Base-by-base conservation (phyloP, 2,329 filamentous ascomycete genomes). In the Onygenales sp. region DNA sequence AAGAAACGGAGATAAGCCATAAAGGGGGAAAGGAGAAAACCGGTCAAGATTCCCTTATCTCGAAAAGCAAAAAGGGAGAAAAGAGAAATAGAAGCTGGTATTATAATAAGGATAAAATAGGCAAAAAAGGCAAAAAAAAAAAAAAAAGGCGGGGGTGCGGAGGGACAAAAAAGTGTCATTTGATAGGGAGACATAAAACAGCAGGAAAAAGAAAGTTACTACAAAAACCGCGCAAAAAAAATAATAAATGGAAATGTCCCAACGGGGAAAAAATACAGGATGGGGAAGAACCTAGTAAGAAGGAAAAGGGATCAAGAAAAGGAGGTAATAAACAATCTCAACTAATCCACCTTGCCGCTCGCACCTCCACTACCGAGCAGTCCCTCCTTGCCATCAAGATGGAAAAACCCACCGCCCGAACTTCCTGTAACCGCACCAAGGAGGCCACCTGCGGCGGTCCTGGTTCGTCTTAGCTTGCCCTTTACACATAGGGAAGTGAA, bases 371-470 rank as follows among this genome's bases (percentile, higher is more conserved):
- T 67, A 53, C 68, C 71, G 59, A 76, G 59, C 40, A 75, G 56
- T 32, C 73, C 71, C 57, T 76, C 73, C 61, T 77, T 76, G 37
- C 71, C 73, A 59, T 76, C 74, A 27, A 76, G 64, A 54, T 73
- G 68, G 62, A 76, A 74, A 59, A 76, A 75, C 10, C 73, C 73
- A 51, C 64, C 65, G 39, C 64, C 61, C 52, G 57, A 65, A 52
- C 63, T 62, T 52, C 67, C 67, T 8, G 58, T 51, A 13, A 55
- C 59, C 27, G 39, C 52, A 39, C 67, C 67, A 42, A 72, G 62
- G 37, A 70, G 67, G 11, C 68, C 68, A 27, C 67, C 67, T 51
- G 63, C 63, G 31, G 57, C 56, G 49, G 56, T 56, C 33, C 65
- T 37, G 14, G 36, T 62, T 45, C 61, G 64, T 49, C 65, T 56